Conservation (phyloP, 345 rosid genomes). For the Linum tenue region DNA sequence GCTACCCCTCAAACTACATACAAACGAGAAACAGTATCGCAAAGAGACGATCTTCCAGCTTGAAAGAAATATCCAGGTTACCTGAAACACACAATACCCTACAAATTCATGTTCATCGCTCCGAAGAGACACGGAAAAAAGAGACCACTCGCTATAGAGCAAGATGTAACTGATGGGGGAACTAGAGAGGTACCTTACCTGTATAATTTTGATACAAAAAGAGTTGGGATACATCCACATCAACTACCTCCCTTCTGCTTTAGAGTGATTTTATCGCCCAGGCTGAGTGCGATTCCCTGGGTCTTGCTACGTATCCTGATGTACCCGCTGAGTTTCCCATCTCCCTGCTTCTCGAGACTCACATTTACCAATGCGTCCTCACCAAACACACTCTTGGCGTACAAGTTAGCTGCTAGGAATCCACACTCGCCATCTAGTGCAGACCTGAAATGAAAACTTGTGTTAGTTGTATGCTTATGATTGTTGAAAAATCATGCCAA, state of each 20-base stretch:
- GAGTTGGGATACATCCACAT: constrained; percentile 4
- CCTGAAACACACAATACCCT: no score
- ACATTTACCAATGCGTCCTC: constrained; percentile 39
- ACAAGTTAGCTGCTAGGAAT: constrained; percentile 75
- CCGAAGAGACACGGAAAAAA: no score
- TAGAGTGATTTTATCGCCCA: constrained; percentile 70
- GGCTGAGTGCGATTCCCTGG: constrained; percentile 82
- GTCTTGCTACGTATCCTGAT: constrained; percentile 90
- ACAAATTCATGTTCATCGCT: no score
- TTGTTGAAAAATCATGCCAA: background rate
- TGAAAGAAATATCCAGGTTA: no score
- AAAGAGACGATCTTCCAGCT: no score
- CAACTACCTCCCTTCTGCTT: constrained; percentile 64
- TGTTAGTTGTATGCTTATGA: background rate
- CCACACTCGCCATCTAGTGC: constrained; percentile 81
- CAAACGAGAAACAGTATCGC: no score
- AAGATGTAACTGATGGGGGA: no score
- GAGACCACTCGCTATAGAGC: no score
- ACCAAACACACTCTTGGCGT: constrained; percentile 57
- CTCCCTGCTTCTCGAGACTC: constrained; percentile 64
- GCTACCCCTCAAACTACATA: no score
- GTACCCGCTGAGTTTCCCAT: constrained; percentile 68
- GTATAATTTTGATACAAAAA: no score
- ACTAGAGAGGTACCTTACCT: no score
- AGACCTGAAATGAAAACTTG: constrained; percentile 29